These are phyloP conservation scores for Syzygium malaccense DNA, from an alignment of 441 rosid species.

Conservation along the genomic window DNA sequence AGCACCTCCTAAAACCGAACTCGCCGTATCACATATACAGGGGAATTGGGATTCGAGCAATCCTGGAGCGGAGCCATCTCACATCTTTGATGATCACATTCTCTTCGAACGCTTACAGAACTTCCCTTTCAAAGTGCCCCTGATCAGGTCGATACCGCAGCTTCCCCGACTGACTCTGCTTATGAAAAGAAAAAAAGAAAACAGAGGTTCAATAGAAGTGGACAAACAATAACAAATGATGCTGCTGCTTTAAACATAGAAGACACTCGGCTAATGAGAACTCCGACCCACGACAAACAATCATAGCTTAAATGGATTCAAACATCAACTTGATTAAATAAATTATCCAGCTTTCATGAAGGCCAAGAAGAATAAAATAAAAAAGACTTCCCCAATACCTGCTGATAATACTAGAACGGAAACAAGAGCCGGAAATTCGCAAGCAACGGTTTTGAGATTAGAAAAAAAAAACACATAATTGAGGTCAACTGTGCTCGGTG, in stretches of 20 bases:
- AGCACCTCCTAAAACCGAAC: conserved; percentile 22
- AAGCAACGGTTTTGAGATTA: background rate
- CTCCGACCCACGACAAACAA: background rate
- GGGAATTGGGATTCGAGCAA: conserved; percentile 9
- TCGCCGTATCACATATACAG: conserved; percentile 30
- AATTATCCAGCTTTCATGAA: background rate
- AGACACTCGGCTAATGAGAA: background rate
- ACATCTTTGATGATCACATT: conserved; percentile 10
- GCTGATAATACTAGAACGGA: background rate
- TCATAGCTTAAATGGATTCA: background rate
- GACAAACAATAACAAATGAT: background rate
- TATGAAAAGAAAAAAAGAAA: background rate
- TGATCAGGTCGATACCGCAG: conserved; percentile 19
- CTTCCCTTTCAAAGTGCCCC: conserved; percentile 18
- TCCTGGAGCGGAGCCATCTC: conserved; percentile 26
- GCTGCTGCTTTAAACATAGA: background rate
- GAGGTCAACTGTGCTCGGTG: background rate
- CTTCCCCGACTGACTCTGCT: conserved; percentile 34
- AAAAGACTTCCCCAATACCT: background rate
- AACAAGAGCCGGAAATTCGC: background rate
- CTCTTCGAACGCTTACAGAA: conserved; percentile 19
- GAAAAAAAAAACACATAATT: background rate
- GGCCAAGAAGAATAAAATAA: background rate
- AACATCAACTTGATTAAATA: background rate
- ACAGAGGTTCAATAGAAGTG: background rate